phyloP scores from a whole-genome alignment of 768 basidiomycete genomes.

The Phaeotremella fagi region DNA sequence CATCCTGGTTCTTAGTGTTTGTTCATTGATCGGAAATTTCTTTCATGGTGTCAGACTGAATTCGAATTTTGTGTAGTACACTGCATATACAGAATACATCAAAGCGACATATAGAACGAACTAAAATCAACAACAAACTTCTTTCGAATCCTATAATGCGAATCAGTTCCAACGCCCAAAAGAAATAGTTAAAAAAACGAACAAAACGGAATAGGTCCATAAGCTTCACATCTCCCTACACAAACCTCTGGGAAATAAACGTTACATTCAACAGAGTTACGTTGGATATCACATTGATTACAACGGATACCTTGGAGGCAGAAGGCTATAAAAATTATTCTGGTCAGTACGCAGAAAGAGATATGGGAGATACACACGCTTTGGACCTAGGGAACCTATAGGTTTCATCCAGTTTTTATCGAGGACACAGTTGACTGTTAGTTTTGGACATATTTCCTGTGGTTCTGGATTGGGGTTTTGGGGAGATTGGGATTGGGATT shows the following conservation, averaged over 20 bases:
- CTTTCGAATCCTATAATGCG: neutral
- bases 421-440: constrained; percentile 27
- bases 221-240: constrained; percentile 26
- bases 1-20: too few species aligned
- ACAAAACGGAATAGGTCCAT: constrained; percentile 37
- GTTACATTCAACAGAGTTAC: constrained; percentile 34
- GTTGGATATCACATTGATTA: constrained; percentile 32
- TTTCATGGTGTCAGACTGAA: too few species aligned
- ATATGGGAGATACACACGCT: constrained; percentile 15
- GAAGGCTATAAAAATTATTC: constrained; percentile 18
- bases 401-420: constrained; percentile 37
- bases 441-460: constrained; percentile 25
- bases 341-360: neutral
- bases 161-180: neutral
- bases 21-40: too few species aligned
- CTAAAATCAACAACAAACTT: neutral
- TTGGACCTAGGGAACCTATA: constrained; percentile 20
- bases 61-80: too few species aligned
- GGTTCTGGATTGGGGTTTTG: neutral
- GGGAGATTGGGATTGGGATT: neutral
- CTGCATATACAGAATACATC: too few species aligned
- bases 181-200: neutral
- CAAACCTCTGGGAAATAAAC: constrained; percentile 23
- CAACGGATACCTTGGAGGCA: constrained; percentile 31
- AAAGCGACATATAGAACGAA: neutral